Evolutionary conservation across 2,329 filamentous ascomycete genomes (phyloP), one percentile per base, ranked within the genome.

Genomic region (Simplicillium aogashimaense): DNA sequence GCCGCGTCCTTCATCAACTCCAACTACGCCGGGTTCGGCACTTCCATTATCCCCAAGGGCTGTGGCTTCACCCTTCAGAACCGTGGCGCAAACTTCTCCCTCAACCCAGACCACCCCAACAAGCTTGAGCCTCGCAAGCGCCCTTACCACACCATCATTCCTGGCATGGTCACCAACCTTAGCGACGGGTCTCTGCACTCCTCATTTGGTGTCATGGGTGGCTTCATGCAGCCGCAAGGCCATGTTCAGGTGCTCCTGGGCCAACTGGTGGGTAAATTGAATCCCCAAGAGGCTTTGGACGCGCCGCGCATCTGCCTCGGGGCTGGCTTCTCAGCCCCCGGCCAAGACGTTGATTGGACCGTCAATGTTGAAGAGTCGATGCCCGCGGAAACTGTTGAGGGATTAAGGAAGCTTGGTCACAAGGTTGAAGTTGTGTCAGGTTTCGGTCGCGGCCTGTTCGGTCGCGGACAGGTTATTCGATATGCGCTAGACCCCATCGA

Each of bases 131-230:
- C 88, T 0, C 69, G 80, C 29, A 97, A 97, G 67, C 66, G 92
- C 35, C 92, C 92, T 0, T 98, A 97, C 63, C 92, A 97, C 61
- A 98, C 92, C 40, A 97, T 98, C 59, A 98, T 98, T 52, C 90
- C 92, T 0, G 90, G 85, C 0, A 74, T 97, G 59, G 78, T 90
- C 14, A 97, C 92, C 0, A 87, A 92, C 50, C 58, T 76, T 14
- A 64, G 66, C 4, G 87, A 94, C 50, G 76, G 77, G 18, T 81
- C 75, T 37, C 64, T 97, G 42, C 86, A 95, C 59, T 83, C 78
- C 4, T 84, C 94, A 0, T 95, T 90, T 53, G 92, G 92, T 39
- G 90, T 97, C 44, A 97, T 97, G 92, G 92, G 92, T 39, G 90
- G 88, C 3, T 97, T 94, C 63, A 97, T 97, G 85, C 92, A 98